Conservation (phyloP, 1,284 basidiomycete species). For the Microbotryomycetes sp. region DNA sequence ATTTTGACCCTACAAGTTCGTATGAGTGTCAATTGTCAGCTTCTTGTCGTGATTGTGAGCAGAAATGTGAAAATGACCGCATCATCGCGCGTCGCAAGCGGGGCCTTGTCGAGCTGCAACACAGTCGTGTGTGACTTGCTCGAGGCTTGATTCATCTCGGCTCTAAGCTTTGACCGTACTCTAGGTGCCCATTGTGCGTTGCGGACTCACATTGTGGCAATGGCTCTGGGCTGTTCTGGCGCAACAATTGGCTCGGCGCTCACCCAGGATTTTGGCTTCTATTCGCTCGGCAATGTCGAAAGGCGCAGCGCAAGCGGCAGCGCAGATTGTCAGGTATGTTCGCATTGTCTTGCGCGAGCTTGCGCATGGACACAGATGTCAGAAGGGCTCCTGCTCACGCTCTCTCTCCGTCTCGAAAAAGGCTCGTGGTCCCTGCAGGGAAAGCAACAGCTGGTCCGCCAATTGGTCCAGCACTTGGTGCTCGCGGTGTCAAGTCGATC, state of each 20-base stretch:
- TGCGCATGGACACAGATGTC: neutral
- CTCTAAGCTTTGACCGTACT: no score
- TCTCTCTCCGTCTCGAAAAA: constrained; percentile 16
- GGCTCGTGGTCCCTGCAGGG: constrained; percentile 83
- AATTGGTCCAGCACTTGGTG: constrained; percentile 93
- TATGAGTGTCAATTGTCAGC: no score
- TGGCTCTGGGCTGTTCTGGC: no score
- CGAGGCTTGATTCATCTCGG: no score
- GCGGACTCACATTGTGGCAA: neutral
- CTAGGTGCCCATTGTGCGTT: neutral
- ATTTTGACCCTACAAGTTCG: constrained; percentile 42
- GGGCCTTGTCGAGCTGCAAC: no score
- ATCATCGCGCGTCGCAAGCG: neutral
- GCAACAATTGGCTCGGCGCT: no score
- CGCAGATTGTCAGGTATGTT: constrained; percentile 31
- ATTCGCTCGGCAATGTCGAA: constrained; percentile 28
- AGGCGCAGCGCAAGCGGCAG: constrained; percentile 20
- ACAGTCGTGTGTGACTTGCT: no score
- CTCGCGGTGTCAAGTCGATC: constrained; percentile 97
- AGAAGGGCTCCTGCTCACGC: neutral
- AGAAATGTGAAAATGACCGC: neutral
- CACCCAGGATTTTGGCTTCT: neutral
- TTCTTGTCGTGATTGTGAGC: no score
- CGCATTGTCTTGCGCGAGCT: neutral
- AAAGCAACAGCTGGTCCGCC: constrained; percentile 95